These are phyloP conservation scores for Panicum virgatum DNA, from an alignment of 202 grass and related monocot genomes.

Conservation along the genomic window DNA sequence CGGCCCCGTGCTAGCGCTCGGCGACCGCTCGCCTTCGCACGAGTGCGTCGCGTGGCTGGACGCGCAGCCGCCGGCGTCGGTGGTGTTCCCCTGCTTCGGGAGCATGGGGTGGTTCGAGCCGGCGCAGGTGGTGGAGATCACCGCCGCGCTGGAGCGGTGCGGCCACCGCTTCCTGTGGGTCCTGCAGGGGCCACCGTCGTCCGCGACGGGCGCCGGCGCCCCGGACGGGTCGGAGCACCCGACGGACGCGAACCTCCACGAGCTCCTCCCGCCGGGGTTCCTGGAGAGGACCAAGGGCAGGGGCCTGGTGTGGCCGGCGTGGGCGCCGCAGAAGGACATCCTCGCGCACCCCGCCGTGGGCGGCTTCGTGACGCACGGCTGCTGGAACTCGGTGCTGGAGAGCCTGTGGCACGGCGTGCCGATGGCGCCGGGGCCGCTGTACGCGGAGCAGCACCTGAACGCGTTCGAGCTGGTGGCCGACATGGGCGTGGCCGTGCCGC, in stretches of 20 bases:
- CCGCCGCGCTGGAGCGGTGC: conserved; percentile 51
- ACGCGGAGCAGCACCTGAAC: conserved; percentile 79
- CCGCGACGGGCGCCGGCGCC: conserved; percentile 26
- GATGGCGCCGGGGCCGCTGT: conserved; percentile 60
- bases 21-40: conserved; percentile 34
- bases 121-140: conserved; percentile 57
- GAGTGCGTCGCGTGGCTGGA: conserved; percentile 69
- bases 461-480: conserved; percentile 57
- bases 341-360: conserved; percentile 50
- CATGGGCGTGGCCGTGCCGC: conserved; percentile 50
- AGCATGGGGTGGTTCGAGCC: conserved; percentile 62
- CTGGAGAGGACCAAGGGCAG: conserved; percentile 38
- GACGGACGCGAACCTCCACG: conserved; percentile 52
- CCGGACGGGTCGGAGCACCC: conserved; percentile 55
- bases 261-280: conserved; percentile 58
- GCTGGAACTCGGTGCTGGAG: conserved; percentile 62
- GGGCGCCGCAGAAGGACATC: conserved; percentile 59
- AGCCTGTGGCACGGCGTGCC: conserved; percentile 63
- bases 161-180: conserved; percentile 63
- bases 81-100: conserved; percentile 76
- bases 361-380: conserved; percentile 58
- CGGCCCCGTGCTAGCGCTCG: conserved; percentile 57
- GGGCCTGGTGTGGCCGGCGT: conserved; percentile 55
- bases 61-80: conserved; percentile 53
- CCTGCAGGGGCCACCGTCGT: background rate